These are phyloP conservation scores for Haematococcus sp. DNA, from an alignment of 139 green algal species.

Conservation along the genomic window DNA sequence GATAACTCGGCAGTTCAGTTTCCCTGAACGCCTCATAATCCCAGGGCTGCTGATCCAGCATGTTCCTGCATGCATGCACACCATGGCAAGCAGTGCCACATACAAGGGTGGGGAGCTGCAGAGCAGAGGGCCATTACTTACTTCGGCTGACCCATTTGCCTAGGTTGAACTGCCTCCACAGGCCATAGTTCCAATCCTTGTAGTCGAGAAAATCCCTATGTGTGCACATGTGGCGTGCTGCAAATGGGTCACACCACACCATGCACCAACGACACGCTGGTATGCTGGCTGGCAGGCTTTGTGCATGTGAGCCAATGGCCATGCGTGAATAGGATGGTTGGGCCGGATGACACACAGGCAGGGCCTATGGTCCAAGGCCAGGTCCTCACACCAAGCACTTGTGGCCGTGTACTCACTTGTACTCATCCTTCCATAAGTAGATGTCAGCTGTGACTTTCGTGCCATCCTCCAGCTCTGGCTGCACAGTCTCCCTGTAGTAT, in stretches of 20 bases:
- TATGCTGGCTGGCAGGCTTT: too few relatives aligned
- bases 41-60: background rate
- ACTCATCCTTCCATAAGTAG: conserved; percentile 67
- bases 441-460: conserved; percentile 37
- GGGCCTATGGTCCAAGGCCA: too few relatives aligned
- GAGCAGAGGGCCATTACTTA: background rate
- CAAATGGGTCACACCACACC: too few relatives aligned
- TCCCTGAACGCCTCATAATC: background rate
- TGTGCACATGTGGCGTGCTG: background rate
- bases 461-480: conserved; percentile 33
- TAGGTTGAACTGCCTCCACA: background rate
- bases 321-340: too few relatives aligned
- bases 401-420: conserved; percentile 37
- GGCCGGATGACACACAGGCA: too few relatives aligned
- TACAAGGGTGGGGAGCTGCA: background rate
- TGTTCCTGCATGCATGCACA: background rate
- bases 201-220: background rate
- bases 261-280: too few relatives aligned
- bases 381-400: too few relatives aligned
- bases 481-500: conserved; percentile 52
- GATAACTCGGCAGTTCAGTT: too few relatives aligned
- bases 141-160: too few relatives aligned
- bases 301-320: too few relatives aligned
- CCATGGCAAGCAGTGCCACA: background rate
- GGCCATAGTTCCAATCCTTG: background rate